Base-by-base conservation (phyloP, 2,329 filamentous ascomycete species). In the Penicillium fuscoglaucum region DNA sequence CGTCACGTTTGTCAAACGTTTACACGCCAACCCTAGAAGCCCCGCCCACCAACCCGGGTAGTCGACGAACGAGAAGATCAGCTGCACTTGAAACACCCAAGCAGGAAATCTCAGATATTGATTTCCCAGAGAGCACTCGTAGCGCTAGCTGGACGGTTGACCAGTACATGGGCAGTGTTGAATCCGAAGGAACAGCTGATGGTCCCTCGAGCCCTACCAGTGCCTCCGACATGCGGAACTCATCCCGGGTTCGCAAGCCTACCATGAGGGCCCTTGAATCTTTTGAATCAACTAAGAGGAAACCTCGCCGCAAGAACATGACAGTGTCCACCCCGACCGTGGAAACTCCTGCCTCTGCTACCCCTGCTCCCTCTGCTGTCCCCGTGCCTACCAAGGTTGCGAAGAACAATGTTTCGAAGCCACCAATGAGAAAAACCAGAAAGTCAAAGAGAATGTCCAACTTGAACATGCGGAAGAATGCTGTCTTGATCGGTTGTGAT, bases 261-360 rank as follows among this genome's bases (percentile, higher is more conserved):
- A 72, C 71, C 4, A 59, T 60, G 21, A 68, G 69, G 31, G 70
- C 72, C 8, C 62, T 69, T 21, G 71, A 74, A 59, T 65, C 70
- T 41, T 48, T 65, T 15, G 49, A 61, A 24, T 65, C 43, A 19
- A 19, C 17, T 6, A 64, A 62, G 48, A 57, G 45, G 21, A 57
- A 62, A n/a, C 19, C 59, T 28, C 61, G 59, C 9, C 39, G 57
- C 17, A 62, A 60, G 40, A 59, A 52, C 12, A 44, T 26, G 10
- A 13, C 41, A 19, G 21, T 35, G 3, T 19, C 54, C 12, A 19
- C 40, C n/a, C 55, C 55, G 49, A 21, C 46, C 21, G 47, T 43
- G 26, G 52, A 61, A 19, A 50, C 51, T 15, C 28, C 60, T 12
- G 8, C 40, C 12, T 6, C 39, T 41, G 39, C 60, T 12, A 4